Conservation (phyloP, 352 stramenopile genomes). For the Pythium phragmiticola region DNA sequence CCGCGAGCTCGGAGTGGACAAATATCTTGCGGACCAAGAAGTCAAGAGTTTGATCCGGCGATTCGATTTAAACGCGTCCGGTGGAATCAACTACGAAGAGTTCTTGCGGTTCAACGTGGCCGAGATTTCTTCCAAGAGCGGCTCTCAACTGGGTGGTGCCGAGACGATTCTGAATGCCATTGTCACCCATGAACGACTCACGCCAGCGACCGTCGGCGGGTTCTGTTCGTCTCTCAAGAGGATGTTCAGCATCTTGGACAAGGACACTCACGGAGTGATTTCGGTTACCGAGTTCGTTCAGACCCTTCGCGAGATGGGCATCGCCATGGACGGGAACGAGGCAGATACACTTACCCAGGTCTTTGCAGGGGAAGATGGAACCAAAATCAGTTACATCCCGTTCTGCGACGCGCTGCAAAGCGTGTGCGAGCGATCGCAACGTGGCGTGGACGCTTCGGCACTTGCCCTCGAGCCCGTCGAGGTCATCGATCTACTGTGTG, state of each 20-base stretch:
- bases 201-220: slow-evolving; percentile 33
- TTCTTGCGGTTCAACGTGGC: slow-evolving; percentile 77
- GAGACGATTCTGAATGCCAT: slow-evolving; percentile 53
- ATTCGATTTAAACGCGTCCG: slow-evolving; percentile 67
- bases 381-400: slow-evolving; percentile 40
- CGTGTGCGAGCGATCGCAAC: slow-evolving; percentile 36
- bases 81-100: slow-evolving; percentile 71
- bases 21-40: slow-evolving; percentile 71
- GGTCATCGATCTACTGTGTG: slow-evolving; percentile 49
- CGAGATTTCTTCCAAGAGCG: slow-evolving; percentile 52
- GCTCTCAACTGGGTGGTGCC: slow-evolving; percentile 18
- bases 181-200: slow-evolving; percentile 47
- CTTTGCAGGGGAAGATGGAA: slow-evolving; percentile 35
- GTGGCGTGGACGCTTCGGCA: slow-evolving; percentile 26
- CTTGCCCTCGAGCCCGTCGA: slow-evolving; percentile 36
- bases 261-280: slow-evolving; percentile 57
- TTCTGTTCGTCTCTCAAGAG: slow-evolving; percentile 72
- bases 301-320: slow-evolving; percentile 63
- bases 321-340: slow-evolving; percentile 38
- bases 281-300: slow-evolving; percentile 46
- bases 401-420: slow-evolving; percentile 61
- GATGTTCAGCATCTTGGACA: slow-evolving; percentile 83
- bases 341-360: slow-evolving; percentile 42
- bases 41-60: slow-evolving; percentile 78
- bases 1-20: slow-evolving; percentile 68